Base-by-base conservation (phyloP, 495 filamentous ascomycete genomes). In the Schizothecium vesticola region DNA sequence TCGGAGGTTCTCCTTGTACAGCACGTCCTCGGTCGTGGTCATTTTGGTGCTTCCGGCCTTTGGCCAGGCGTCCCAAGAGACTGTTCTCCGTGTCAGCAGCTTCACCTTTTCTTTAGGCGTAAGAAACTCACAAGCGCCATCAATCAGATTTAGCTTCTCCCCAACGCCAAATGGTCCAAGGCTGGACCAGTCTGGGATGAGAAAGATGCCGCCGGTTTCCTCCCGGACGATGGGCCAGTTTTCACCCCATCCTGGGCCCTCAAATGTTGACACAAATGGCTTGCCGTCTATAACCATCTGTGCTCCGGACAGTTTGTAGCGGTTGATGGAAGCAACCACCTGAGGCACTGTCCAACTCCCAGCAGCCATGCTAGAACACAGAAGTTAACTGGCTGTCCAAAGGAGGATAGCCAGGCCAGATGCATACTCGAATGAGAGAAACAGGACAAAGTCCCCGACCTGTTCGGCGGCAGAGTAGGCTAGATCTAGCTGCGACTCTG, bases 61-160 rank as follows among this genome's bases (percentile, higher is more conserved):
- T 0, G 90, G 89, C 91, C 91, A 94, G 3, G 90, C 89, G 70
- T 87, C 87, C 90, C 91, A 93, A 51, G 82, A 86, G 66, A 89
- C 81, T 83, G 31, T 12, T 31, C 6, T 25, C 8, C 19, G 1
- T 19, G 13, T 31, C 29, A 29, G 33, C 25, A 69, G n/a, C 26
- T 59, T 25, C 10, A 9, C 0, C 29, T 11, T 24, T 21, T 19
- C 9, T n/a, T 9, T n/a, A 60, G 61, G 0, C 25, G 22, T 21
- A 24, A 8, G n/a, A 58, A 21, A 74, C 78, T 60, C 73, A 81
- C 83, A 90, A 22, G 84, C 80, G 24, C 90, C 89, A 72, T 90
- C 85, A 12, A 90, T 83, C 19, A 79, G 75, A 59, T 79, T 70
- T n/a, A 81, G 71, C 69, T 83, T 76, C 61, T 71, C 63, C 3